Percentiles rank a stretch among this genome's conserved stretches.
Conservation (phyloP, 2,329 filamentous ascomycete species). For the Aspergillus clavatus region DNA sequence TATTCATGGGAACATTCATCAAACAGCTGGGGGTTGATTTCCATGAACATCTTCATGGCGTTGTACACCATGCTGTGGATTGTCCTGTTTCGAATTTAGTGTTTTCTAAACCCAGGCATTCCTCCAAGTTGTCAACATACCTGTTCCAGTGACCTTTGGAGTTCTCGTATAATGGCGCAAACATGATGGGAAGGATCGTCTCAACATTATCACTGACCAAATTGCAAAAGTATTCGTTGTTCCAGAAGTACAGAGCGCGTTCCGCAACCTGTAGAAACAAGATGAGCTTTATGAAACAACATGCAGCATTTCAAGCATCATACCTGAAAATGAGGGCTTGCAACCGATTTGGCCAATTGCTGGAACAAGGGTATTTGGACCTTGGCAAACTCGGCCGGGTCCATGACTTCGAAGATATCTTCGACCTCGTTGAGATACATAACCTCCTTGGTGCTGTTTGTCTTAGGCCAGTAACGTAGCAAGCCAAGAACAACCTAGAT, state of each 20-base stretch:
- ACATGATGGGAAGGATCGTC: slow-evolving; percentile 98
- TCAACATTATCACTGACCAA: slow-evolving; percentile 98
- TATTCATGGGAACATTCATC: slow-evolving; percentile 99
- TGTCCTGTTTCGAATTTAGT: slow-evolving; percentile 56
- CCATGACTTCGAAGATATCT: slow-evolving; percentile 99
- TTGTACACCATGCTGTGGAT: slow-evolving; percentile 99
- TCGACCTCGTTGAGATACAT: slow-evolving; percentile 99
- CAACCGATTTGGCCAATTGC: slow-evolving; percentile 94
- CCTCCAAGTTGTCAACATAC: slow-evolving; percentile 48
- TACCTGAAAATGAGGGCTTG: slow-evolving; percentile 94
- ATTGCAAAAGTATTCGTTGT: slow-evolving; percentile 99
- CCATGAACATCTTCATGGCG: slow-evolving; percentile 99
- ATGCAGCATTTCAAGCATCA: slow-evolving; percentile 5
- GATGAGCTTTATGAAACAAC: slow-evolving; percentile 11
- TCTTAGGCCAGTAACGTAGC: slow-evolving; percentile 96
- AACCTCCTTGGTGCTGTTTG: slow-evolving; percentile 98
- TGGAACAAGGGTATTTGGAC: slow-evolving; percentile 97
- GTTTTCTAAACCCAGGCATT: slow-evolving; percentile 14
- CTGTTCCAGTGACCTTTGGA: slow-evolving; percentile 99
- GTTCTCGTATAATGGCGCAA: slow-evolving; percentile 95
- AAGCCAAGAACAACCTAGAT: slow-evolving; percentile 82
- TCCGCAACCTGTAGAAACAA: slow-evolving; percentile 67
- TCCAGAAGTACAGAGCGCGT: slow-evolving; percentile 98
- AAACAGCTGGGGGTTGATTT: slow-evolving; percentile 97
- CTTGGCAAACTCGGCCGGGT: slow-evolving; percentile 96